Evolutionary conservation across 495 filamentous ascomycete species (phyloP).

Genomic region (Trichocladium uniseriatum): DNA sequence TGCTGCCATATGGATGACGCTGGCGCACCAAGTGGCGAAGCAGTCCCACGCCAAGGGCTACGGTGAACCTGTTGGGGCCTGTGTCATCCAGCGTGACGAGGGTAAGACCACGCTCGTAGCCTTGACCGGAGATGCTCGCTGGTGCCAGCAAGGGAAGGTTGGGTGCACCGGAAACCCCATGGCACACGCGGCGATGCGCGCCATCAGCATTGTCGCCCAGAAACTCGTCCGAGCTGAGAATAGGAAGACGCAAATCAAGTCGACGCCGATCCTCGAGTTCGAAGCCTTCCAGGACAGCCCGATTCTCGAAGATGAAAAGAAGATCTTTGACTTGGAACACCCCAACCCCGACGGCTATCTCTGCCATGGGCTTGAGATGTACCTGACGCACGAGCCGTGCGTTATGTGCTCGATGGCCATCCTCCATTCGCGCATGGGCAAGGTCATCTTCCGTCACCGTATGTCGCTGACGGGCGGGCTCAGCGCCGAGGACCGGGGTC

Average conservation of each 20-base stretch:
- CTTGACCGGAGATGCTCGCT: conserved; percentile 72
- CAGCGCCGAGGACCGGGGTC: conserved; percentile 39
- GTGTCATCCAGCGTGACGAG: conserved; percentile 58
- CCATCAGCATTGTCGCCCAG: conserved; percentile 76
- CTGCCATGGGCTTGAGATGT: conserved; percentile 83
- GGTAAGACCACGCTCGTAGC: conserved; percentile 47
- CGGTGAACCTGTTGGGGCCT: conserved; percentile 68
- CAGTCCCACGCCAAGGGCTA: conserved; percentile 45
- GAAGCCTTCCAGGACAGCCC: conserved; percentile 40
- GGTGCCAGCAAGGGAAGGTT: conserved; percentile 41
- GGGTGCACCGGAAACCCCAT: conserved; percentile 56
- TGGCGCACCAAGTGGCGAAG: conserved; percentile 56
- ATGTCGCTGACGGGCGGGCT: conserved; percentile 54
- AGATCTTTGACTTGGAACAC: conserved; percentile 36
- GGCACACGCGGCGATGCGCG: conserved; percentile 75
- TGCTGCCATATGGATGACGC: conserved; percentile 51
- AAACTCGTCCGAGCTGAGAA: conserved; percentile 47
- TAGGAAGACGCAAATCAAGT: conserved; percentile 14
- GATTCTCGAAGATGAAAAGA: conserved; percentile 32
- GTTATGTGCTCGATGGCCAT: conserved; percentile 95
- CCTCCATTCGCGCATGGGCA: conserved; percentile 78
- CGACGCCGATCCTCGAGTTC: conserved; percentile 31
- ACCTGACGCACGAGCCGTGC: conserved; percentile 89
- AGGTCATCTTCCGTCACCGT: conserved; percentile 63
- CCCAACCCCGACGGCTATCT: conserved; percentile 69